phyloP scores from a whole-genome alignment of 2,329 filamentous ascomycete genomes.

The Dichotomopilus funicola region DNA sequence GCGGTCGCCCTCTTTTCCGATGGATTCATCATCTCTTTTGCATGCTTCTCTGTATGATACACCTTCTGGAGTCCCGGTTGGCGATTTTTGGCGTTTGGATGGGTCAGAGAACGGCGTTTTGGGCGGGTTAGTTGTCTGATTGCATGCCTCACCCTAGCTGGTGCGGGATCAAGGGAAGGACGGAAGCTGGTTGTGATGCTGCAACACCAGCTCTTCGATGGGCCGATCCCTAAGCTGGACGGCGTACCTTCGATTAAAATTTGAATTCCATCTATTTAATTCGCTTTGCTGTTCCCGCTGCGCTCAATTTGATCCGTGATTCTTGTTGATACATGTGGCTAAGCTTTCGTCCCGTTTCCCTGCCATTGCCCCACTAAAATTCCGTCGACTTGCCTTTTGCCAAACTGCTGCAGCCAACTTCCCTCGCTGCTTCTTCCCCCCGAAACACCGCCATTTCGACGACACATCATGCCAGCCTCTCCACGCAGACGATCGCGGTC shows the following conservation, averaged over 20 bases:
- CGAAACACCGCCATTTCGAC: neutral
- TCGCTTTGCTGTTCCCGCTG: neutral
- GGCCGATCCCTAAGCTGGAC: no score
- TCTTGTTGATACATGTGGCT: no score
- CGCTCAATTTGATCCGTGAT: neutral
- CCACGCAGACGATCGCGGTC: slow-evolving; percentile 20
- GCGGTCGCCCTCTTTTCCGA: slow-evolving; percentile 2
- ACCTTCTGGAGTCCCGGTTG: slow-evolving; percentile 22
- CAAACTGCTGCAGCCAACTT: neutral
- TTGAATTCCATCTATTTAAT: no score
- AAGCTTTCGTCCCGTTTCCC: no score
- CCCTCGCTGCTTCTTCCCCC: neutral
- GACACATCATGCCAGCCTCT: slow-evolving; percentile 20
- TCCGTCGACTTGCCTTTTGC: neutral
- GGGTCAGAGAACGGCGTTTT: slow-evolving; percentile 21
- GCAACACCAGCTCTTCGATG: no score
- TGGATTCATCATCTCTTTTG: slow-evolving; percentile 10
- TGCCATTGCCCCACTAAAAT: neutral
- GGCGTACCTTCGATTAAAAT: no score
- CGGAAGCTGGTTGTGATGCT: neutral
- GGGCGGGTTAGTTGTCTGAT: slow-evolving; percentile 14
- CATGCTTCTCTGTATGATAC: slow-evolving; percentile 26
- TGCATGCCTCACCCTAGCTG: slow-evolving; percentile 17
- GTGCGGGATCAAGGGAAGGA: slow-evolving; percentile 15
- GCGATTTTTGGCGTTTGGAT: slow-evolving; percentile 24